Base-by-base conservation (phyloP, 129 eudicot species). In the Flaveria bidentis region DNA sequence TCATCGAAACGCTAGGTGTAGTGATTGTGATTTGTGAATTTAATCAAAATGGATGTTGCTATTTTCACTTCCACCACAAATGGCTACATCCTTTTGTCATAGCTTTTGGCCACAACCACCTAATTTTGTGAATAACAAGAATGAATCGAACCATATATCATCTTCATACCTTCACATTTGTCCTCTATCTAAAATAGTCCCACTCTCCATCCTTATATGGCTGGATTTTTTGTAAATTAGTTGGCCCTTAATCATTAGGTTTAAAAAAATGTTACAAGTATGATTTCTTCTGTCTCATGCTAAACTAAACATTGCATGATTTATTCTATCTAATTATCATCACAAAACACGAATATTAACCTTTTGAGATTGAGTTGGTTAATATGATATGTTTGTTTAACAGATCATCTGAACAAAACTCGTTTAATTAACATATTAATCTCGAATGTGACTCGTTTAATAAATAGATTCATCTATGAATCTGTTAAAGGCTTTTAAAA, bases 71-170 rank as follows among this genome's bases (percentile, higher is more conserved):
- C 67, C 67, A 61, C 67, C 42, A 61, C 42, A 26, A 26, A 62
- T 62, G 67, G 30, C 18, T 28, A 10, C 9, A 14, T 26, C 67
- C 44, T 62, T 58, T 58, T 62, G 67, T 62, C 67, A 12, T 62
- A 28, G 67, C 26, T 62, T 28, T 62, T 62, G 42, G 67, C 67
- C 42, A 61, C 67, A 61, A 23, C 67, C 44, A 62, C 44, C 67
- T 62, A 62, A 62, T 62, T 28, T 62, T 62, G 67, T 62, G 67
- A 62, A 62, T 62, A 14, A 62, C 13, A 62, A 62, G 67, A 62
- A 62, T 28, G 20, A 62, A 2, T 20, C 42, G 20, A 62, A 2
- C 44, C 42, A 61, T 3, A 28, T 5, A 28, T 62, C 67, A 62
- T 28, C 26, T 62, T 28, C 67, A 62, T 26, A 13, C 18, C 67